Evolutionary conservation across 2,329 filamentous ascomycete species (phyloP).

Genomic region (Botrytis fabae): DNA sequence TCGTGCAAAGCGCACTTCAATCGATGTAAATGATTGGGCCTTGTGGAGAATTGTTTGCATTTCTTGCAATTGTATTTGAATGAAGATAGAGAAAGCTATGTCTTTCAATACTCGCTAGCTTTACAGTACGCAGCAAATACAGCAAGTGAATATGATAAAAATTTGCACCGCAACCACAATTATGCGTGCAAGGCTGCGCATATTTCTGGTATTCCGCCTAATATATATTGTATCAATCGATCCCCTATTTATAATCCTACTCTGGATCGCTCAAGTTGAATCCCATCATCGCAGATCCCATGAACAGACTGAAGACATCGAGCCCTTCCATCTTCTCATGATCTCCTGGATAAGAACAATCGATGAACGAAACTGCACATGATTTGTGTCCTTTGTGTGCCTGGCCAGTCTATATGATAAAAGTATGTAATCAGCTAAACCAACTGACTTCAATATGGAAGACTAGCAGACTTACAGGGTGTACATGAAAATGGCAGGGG

Average conservation of each 20-base stretch:
- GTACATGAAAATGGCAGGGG: slow-evolving; percentile 26
- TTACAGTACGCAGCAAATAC: neutral
- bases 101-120: too few relatives aligned
- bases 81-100: too few relatives aligned
- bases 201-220: neutral
- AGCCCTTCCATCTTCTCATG: slow-evolving; percentile 1
- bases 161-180: neutral
- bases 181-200: neutral
- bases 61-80: neutral
- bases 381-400: slow-evolving; percentile 25
- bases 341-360: slow-evolving; percentile 15
- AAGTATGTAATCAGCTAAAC: neutral
- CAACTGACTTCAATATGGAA: too few relatives aligned
- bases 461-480: slow-evolving; percentile 12
- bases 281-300: neutral
- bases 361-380: slow-evolving; percentile 10
- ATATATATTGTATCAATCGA: neutral
- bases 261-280: neutral
- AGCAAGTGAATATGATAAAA: neutral
- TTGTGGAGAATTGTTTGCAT: neutral
- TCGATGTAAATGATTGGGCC: neutral
- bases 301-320: neutral
- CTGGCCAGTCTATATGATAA: neutral
- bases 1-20: neutral
- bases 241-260: neutral